Evolutionary conservation across 2,329 filamentous ascomycete genomes (phyloP), one percentile per base, ranked within the genome.

Genomic region (Diaporthe aspalathi): DNA sequence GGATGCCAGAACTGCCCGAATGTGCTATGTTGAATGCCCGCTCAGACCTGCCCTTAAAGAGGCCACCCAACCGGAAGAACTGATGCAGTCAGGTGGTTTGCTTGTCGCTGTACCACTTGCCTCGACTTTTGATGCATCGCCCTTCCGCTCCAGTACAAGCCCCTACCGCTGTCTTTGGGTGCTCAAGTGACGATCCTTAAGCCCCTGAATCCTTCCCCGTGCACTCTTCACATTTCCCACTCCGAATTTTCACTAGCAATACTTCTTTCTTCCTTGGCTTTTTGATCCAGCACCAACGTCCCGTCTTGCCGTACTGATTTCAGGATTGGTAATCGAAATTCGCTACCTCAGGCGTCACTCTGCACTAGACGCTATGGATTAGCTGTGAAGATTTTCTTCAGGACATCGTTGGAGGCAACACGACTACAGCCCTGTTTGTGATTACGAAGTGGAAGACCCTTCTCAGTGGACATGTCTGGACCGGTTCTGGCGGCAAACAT

Each of bases 181-280:
- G n/a, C n/a, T n/a, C n/a, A n/a, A n/a, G n/a, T 50, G 32, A 60
- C 4, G 11, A 29, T n/a, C 17, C 29, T 60, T 20, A 43, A 40
- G 11, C 16, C n/a, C 29, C 0, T 6, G 67, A 27, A 22, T 35
- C 22, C 22, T 32, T 65, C 5, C 3, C 5, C 27, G 22, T n/a
- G 27, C 70, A 68, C 20, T 52, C 38, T 17, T 60, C 32, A 38
- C 65, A 68, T 35, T 40, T 68, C 20, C 47, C 65, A 17, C 2
- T 2, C 57, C 24, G 35, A 32, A 24, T 8, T 14, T 40, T 62
- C 32, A 27, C 22, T 5, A 5, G n/a, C 6, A 40, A 7, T 1
- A 50, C 14, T 2, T 24, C 3, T 5, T 45, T 6, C 14, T 47
- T 14, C 8, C 14, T 7, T 38, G n/a, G 49, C 16, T 7, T 35